Conservation (phyloP, 163 green algal genomes). For the Prototheca wickerhamii region DNA sequence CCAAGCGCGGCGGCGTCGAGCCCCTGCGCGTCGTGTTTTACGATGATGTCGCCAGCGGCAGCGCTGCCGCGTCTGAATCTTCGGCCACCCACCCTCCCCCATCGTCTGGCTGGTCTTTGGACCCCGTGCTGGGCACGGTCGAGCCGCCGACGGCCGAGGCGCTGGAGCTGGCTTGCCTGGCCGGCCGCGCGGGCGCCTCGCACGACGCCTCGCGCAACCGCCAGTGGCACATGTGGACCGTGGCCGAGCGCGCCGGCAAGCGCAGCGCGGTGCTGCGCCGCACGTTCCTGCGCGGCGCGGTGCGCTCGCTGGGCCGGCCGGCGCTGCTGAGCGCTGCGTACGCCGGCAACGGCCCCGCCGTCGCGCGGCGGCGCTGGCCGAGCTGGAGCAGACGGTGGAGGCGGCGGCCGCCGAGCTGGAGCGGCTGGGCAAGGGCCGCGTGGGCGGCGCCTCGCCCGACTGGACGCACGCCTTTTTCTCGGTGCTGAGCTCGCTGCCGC, state of each 20-base stretch:
- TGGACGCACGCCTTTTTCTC: slow-evolving; percentile 81
- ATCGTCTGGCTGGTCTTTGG: slow-evolving; percentile 4
- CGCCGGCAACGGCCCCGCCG: slow-evolving; percentile 43
- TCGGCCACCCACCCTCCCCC: background rate
- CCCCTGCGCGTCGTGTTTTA: slow-evolving; percentile 54
- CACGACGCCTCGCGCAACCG: slow-evolving; percentile 72
- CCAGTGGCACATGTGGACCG: slow-evolving; percentile 78
- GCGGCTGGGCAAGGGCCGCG: slow-evolving; percentile 13
- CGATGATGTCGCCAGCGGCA: too few species aligned
- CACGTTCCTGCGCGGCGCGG: slow-evolving; percentile 30
- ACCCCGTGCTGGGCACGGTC: slow-evolving; percentile 49
- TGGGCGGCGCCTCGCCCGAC: slow-evolving; percentile 39
- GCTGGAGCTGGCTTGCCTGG: slow-evolving; percentile 72
- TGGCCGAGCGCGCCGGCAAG: slow-evolving; percentile 42
- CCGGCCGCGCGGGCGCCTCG: slow-evolving; percentile 10
- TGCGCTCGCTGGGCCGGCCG: slow-evolving; percentile 45
- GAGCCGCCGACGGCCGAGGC: slow-evolving; percentile 42
- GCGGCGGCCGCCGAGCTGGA: slow-evolving; percentile 27
- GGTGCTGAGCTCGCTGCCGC: slow-evolving; percentile 61
- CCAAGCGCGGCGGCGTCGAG: slow-evolving; percentile 29
- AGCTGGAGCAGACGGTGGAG: slow-evolving; percentile 60
- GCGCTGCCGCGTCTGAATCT: background rate
- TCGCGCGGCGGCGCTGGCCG: slow-evolving; percentile 63
- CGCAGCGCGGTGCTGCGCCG: slow-evolving; percentile 16
- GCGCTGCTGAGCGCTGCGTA: slow-evolving; percentile 65